Evolutionary conservation across 2,329 filamentous ascomycete genomes (phyloP), one percentile per base, ranked within the genome.

Genomic region (Amylocarpus encephaloides): DNA sequence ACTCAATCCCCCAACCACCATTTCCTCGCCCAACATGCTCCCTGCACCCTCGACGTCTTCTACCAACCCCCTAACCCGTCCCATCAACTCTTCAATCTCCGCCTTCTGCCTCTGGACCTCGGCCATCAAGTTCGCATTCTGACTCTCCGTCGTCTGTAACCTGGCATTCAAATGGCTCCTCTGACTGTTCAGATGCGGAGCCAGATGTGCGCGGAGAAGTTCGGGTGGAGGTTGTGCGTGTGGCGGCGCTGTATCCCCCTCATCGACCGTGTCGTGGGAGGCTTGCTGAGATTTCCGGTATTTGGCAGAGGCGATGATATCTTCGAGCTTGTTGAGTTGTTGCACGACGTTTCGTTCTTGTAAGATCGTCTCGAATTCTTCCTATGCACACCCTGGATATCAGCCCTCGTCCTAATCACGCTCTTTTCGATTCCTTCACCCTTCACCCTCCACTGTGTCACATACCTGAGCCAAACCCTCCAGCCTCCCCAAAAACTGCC

Each of bases 261-360:
- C 19, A 22, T 33, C n/a, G n/a, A 26, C 33, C 10, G 39, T 46
- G 6, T 12, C 16, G 13, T 16, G 2, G 15, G 29, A 22, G 26
- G 32, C 11, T 45, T 34, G 19, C 30, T 43, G 36, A n/a, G 44
- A 43, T 36, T 50, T 44, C 50, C 72, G 65, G 47, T 58, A 55
- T 43, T 66, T 67, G 5, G 80, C 80, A 46, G 78, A 76, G 49
- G 65, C 68, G 44, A 80, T 71, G 12, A 84, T 69, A 22, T 58
- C 67, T 60, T 84, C 80, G 6, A 83, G 71, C 63, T 78, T 73
- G 63, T 84, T 84, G 9, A 84, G 70, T 52, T 74, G 74, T 35
- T 69, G 68, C 2, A 84, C 73, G 11, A 83, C 79, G 40, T 72
- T 68, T 52, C 79, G 67, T 51, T 70, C 68, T 15, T 68, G 60